Evolutionary conservation across 805 yeast genomes (phyloP), one percentile per base, ranked within the genome.

Genomic region (Starmerella vaccinii): DNA sequence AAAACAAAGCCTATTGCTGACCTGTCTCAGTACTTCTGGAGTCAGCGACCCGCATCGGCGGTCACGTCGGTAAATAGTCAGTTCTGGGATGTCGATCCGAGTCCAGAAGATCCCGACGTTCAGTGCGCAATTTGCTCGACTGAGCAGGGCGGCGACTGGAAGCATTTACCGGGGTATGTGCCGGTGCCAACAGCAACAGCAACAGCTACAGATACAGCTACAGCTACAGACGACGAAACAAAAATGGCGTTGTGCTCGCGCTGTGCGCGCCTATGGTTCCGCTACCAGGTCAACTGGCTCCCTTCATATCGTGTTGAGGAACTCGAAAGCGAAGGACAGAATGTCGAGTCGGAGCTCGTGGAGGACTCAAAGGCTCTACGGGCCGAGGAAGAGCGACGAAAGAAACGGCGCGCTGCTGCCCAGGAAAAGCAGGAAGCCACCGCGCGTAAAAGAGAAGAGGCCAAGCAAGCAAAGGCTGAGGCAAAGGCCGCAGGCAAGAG

Each of bases 201-300:
- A n/a, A n/a, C n/a, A n/a, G n/a, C n/a, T n/a, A n/a, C n/a, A n/a
- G n/a, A n/a, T n/a, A n/a, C n/a, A n/a, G n/a, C n/a, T n/a, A n/a
- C n/a, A 2, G 30, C n/a, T 1, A 70, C 72, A 12, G 64, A 67
- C 4, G 58, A 61, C 9, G 61, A 68, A 5, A 59, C 68, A 1
- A 67, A 78, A 1, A 65, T 71, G 15, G 96, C 88, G 0, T 68
- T 90, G 13, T 90, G 98, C 64, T 67, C 75, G 26, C 71, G 97
- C 49, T 90, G 98, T 69, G 95, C 96, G 0, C 74, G 84, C 51
- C 62, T 92, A 26, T 90, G 97, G 97, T 74, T 95, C 64, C 70
- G 94, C 35, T 90, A 90, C 65, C 96, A 88, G 0, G 80, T 85
- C 0, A 72, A 71, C 9, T 92, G 97, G 97, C 86, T 81, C 57